phyloP scores from a whole-genome alignment of 2,329 filamentous ascomycete genomes.

The Phoma sp. region DNA sequence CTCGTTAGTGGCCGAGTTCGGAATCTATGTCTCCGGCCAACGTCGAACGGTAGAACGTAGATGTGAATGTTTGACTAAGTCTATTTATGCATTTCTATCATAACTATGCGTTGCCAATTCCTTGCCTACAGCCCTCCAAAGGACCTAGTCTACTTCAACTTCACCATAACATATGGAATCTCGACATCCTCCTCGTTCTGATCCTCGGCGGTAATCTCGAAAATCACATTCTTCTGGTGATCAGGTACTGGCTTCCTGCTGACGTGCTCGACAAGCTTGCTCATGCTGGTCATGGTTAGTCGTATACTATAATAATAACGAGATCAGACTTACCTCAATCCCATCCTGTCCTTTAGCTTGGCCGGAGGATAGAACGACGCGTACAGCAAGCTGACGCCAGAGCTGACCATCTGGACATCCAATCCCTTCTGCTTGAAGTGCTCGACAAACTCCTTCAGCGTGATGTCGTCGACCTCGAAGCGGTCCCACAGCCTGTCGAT shows the following conservation, averaged over 20 bases:
- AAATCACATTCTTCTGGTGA: conserved; percentile 94
- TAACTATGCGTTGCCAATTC: background rate
- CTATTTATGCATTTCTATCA: conserved; percentile 16
- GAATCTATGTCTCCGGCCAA: background rate
- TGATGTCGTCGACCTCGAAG: conserved; percentile 88
- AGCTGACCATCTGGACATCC: conserved; percentile 89
- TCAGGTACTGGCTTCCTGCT: conserved; percentile 90
- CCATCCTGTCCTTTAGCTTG: conserved; percentile 81
- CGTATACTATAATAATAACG: background rate
- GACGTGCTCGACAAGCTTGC: conserved; percentile 83
- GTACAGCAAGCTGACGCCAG: conserved; percentile 93
- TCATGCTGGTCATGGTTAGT: conserved; percentile 67
- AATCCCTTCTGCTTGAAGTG: conserved; percentile 81
- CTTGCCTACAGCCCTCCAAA: background rate
- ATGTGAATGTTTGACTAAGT: background rate
- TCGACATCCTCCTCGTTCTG: conserved; percentile 90
- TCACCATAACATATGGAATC: conserved; percentile 94
- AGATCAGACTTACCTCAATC: conserved; percentile 65
- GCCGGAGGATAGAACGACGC: conserved; percentile 88
- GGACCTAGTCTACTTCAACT: conserved; percentile 53
- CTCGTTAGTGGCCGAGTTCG: conserved; percentile 10
- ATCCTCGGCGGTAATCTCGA: conserved; percentile 92
- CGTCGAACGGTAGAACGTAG: too few species aligned
- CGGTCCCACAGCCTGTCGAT: conserved; percentile 99
- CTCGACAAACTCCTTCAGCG: conserved; percentile 81